These are phyloP conservation scores for Fraxinus dipetala DNA, from an alignment of 305 asterid genomes.

Conservation along the genomic window DNA sequence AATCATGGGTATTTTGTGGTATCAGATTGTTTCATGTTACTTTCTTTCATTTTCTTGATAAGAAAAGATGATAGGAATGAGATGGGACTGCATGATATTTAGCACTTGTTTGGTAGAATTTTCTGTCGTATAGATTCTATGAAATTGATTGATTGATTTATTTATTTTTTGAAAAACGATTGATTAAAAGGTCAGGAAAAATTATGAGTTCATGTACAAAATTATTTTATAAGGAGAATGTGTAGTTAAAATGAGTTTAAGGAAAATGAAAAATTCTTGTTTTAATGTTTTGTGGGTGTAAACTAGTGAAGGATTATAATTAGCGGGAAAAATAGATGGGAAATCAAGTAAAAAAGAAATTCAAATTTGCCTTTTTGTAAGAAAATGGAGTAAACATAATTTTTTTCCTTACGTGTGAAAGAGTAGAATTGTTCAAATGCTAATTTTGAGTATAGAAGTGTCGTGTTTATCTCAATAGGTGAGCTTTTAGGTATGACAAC, in stretches of 20 bases:
- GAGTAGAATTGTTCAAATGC: not conserved
- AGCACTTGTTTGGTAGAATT: not conserved
- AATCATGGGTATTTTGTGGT: not conserved
- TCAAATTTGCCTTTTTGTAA: too few species aligned
- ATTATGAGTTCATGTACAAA: too few species aligned
- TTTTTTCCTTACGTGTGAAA: not conserved
- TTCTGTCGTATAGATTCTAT: too few species aligned
- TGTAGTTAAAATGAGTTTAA: too few species aligned
- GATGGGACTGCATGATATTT: not conserved
- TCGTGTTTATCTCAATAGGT: not conserved
- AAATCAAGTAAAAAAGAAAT: too few species aligned
- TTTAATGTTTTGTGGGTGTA: not conserved
- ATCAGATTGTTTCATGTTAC: not conserved
- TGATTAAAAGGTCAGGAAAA: too few species aligned
- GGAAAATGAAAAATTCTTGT: too few species aligned
- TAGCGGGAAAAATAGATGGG: too few species aligned
- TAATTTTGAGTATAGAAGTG: not conserved
- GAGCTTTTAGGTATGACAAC: not conserved
- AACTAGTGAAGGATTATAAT: not conserved
- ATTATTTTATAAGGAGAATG: too few species aligned
- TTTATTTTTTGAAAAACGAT: too few species aligned
- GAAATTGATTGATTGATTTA: not conserved
- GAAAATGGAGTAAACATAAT: not conserved
- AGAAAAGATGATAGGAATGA: not conserved
- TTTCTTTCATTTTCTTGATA: not conserved